phyloP scores from a whole-genome alignment of 2,329 filamentous ascomycete species.

The Fusarium nisikadoi region DNA sequence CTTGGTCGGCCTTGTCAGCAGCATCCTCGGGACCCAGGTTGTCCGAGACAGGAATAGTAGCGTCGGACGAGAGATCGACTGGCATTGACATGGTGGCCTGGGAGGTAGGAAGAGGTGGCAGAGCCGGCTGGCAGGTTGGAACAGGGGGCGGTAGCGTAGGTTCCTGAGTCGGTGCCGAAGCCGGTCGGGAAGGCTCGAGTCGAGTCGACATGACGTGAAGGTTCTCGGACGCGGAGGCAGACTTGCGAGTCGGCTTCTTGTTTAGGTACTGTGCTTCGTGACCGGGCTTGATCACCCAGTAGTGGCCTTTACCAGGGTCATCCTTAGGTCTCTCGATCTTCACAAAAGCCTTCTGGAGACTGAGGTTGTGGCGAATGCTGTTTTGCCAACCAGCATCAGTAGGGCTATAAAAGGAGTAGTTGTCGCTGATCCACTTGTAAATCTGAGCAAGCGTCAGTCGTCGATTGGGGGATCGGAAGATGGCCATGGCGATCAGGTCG shows the following conservation, averaged over 20 bases:
- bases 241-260: constrained; percentile 77
- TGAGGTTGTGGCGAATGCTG: constrained; percentile 97
- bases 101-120: constrained; percentile 54
- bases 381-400: constrained; percentile 97
- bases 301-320: constrained; percentile 96
- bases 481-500: constrained; percentile 95
- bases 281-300: constrained; percentile 93
- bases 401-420: constrained; percentile 86
- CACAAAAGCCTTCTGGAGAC: constrained; percentile 94
- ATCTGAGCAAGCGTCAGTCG: constrained; percentile 93
- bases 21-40: constrained; percentile 64
- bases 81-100: constrained; percentile 53
- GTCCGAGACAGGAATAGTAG: constrained; percentile 79
- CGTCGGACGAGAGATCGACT: constrained; percentile 78
- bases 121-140: constrained; percentile 50
- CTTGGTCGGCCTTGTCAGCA: constrained; percentile 57
- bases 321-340: constrained; percentile 97
- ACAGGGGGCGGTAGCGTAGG: constrained; percentile 61
- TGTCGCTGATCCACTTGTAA: constrained; percentile 99
- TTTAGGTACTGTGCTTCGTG: constrained; percentile 91
- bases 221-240: constrained; percentile 65
- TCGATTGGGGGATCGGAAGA: constrained; percentile 84
- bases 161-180: constrained; percentile 53
- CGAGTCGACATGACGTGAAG: constrained; percentile 67
- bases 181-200: constrained; percentile 62